Evolutionary conservation across 2,329 filamentous ascomycete species (phyloP).

Genomic region (Xylariaceae sp.): DNA sequence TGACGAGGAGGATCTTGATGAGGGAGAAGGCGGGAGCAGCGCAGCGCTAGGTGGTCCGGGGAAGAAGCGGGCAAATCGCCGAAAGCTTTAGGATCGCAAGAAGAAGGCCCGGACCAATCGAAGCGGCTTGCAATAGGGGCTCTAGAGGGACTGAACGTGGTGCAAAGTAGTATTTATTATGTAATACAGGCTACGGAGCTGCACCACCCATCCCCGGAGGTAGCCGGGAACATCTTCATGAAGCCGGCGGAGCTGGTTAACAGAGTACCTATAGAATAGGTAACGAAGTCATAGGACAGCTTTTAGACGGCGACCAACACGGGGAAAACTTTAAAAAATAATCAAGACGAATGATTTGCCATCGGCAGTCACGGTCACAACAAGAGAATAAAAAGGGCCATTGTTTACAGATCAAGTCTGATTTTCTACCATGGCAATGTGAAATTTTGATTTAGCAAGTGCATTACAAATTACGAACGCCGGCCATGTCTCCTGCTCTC

Average conservation of each 20-base stretch:
- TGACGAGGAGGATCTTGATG: constrained; percentile 48
- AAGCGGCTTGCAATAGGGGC: no score
- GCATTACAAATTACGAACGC: constrained; percentile 12
- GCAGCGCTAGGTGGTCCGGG: constrained; percentile 37
- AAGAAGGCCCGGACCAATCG: neutral
- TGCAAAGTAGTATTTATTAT: neutral
- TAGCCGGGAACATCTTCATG: neutral
- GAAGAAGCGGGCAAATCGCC: constrained; percentile 49
- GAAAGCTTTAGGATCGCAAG: constrained; percentile 47
- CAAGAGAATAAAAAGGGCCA: neutral
- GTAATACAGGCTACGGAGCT: neutral
- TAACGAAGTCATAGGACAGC: neutral
- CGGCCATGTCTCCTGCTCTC: constrained; percentile 2
- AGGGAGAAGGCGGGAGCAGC: constrained; percentile 40
- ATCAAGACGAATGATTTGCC: neutral
- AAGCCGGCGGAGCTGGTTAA: neutral
- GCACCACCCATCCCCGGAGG: neutral
- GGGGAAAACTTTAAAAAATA: neutral
- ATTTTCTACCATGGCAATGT: neutral
- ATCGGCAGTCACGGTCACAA: neutral
- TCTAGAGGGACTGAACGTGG: neutral
- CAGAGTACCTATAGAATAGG: neutral
- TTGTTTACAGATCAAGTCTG: no score
- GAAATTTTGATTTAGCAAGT: neutral
- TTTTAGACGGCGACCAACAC: neutral